These are phyloP conservation scores for Helotiales sp. DNA, from an alignment of 2,329 filamentous ascomycete genomes.

Conservation along the genomic window DNA sequence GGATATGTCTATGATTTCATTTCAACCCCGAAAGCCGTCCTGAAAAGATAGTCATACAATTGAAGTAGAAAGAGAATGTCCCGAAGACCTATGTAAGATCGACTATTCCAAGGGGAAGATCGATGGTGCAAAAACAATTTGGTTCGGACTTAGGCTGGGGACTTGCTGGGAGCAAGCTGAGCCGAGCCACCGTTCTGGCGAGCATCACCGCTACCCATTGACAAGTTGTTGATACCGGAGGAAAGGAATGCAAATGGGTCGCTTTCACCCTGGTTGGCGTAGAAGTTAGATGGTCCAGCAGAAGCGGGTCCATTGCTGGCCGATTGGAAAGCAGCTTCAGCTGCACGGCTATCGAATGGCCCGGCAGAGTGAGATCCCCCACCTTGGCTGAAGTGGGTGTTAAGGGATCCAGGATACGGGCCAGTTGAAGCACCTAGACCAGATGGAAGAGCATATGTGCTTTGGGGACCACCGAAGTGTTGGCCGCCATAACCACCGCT, in stretches of 20 bases:
- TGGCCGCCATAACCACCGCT: conserved; percentile 69
- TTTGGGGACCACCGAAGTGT: conserved; percentile 86
- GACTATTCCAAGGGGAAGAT: conserved; percentile 34
- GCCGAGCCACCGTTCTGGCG: conserved; percentile 63
- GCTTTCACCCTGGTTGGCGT: conserved; percentile 63
- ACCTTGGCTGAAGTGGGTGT: conserved; percentile 77
- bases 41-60: conserved; percentile 42
- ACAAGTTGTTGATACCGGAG: conserved; percentile 72
- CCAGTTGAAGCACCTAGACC: conserved; percentile 79
- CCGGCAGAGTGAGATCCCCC: conserved; percentile 82
- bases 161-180: conserved; percentile 44
- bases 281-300: conserved; percentile 75
- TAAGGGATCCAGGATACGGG: conserved; percentile 76
- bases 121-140: conserved; percentile 33
- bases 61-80: conserved; percentile 29
- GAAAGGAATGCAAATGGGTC: conserved; percentile 84
- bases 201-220: conserved; percentile 68
- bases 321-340: conserved; percentile 92
- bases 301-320: conserved; percentile 82
- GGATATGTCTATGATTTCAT: conserved; percentile 40
- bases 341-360: conserved; percentile 89
- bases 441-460: conserved; percentile 87
- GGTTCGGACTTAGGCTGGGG: conserved; percentile 39
- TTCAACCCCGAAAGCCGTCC: conserved; percentile 42
- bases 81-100: conserved; percentile 40